These are phyloP conservation scores for Solanum ahanhuiri DNA, from an alignment of 257 asterid species.

Conservation along the genomic window DNA sequence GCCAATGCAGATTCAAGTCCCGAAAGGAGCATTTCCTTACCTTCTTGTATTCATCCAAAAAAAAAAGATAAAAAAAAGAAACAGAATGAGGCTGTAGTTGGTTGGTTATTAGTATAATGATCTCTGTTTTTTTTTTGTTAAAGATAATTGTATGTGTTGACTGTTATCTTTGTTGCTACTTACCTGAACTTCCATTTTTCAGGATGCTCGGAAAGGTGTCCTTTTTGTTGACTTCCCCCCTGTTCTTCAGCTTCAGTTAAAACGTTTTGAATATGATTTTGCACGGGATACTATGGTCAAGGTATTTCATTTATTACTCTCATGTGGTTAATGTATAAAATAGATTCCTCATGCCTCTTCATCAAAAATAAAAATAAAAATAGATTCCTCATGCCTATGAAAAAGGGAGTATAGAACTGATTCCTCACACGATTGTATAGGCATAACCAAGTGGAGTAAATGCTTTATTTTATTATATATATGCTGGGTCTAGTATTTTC, in stretches of 20 bases:
- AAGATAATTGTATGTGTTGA: background rate
- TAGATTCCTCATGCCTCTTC: background rate
- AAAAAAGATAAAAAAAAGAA: background rate
- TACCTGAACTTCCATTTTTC: constrained; percentile 4
- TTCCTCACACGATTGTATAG: background rate
- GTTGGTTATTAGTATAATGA: background rate
- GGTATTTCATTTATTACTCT: constrained; percentile 21
- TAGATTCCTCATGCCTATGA: background rate
- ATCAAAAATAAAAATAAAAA: too few species aligned
- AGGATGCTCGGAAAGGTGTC: constrained; percentile 87
- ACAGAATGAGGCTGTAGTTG: background rate
- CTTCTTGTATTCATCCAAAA: background rate
- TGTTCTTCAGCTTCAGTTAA: constrained; percentile 76
- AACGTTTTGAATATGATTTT: constrained; percentile 76
- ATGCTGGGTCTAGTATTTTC: background rate
- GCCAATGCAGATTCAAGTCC: background rate
- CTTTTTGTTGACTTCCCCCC: constrained; percentile 76
- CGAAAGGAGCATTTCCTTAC: background rate
- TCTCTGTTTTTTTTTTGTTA: background rate
- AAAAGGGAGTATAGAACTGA: background rate
- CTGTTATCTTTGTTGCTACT: background rate
- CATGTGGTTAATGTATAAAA: background rate
- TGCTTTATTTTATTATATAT: background rate
- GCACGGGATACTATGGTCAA: constrained; percentile 74
- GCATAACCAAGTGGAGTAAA: background rate